Base-by-base conservation (phyloP, 257 asterid species). In the Leptodermis oblonga region DNA sequence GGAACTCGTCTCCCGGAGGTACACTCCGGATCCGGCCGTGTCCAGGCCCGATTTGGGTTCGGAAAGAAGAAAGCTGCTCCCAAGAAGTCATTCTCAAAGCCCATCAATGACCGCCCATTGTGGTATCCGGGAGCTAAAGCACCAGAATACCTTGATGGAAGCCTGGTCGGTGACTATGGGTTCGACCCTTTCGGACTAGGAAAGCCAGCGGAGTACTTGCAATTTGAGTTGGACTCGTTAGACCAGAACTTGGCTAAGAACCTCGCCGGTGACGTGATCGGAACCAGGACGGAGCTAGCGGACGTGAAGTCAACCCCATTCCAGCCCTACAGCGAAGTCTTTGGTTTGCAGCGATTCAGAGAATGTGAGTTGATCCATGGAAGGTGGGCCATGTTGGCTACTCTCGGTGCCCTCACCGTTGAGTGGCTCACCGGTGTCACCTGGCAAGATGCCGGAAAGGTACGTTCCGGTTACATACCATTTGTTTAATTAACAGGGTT, bases 391-490 rank as follows among this genome's bases (percentile, higher is more conserved):
- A 92, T 90, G 98, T 74, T 92, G 73, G 98, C 96, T 13, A 88
- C 96, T 34, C 96, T 92, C 71, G 98, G 98, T 43, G 90, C 98
- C 30, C 58, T 92, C 70, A 80, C 93, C 36, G 98, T 92, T 15
- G 98, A 92, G 74, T 85, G 96, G 95, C 91, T 92, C 77, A 92
- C 97, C 48, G 98, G 98, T 25, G 79, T 92, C 59, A 92, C 98
- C 36, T 92, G 98, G 98, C 98, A 92, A 74, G 98, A 92, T 22
- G 98, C 98, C 17, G 98, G 98, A 74, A 92, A 92, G 93, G 97
- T 91, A 77, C 41, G 12, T 1, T 52, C 11, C 10, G 0, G 30
- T 52, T n/a, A n/a, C n/a, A n/a, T n/a, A n/a, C n/a, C 59, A 20
- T 52, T 52, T 52, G 11, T 7, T 22, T 52, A 5, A 1, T 7